Base-by-base conservation (phyloP, 306 rosid species). In the Vachellia collinsii region DNA sequence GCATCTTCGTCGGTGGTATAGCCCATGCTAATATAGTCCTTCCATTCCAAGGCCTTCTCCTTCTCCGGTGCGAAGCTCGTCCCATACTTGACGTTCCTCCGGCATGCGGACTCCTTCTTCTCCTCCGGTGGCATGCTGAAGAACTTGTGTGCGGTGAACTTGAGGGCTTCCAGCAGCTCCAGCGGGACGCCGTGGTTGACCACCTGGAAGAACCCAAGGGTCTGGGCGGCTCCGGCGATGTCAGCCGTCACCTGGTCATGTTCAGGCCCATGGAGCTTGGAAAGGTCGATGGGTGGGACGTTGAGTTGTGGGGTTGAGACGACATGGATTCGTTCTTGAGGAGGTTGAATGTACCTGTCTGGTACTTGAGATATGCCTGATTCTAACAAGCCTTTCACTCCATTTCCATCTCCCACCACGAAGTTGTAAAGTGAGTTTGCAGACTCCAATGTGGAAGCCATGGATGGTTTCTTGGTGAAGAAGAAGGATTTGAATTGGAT, bases 41-140 rank as follows among this genome's bases (percentile, higher is more conserved):
- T 91, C 94, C 97, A 91, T 68, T 89, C 92, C 87, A 91, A 79
- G 0, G 89, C 87, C 62, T 76, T 82, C 79, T 91, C 97, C 54
- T 83, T 88, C 87, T 91, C 91, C 8, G 97, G 97, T 22, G 46
- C 91, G 76, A 92, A 92, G 85, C 93, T 90, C 4, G 92, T 92
- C 3, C 87, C 90, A 23, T 87, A 88, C 78, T 80, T 90, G 17
- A 92, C 83, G 37, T 34, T 10, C 91, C 89, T 67, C 74, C 39
- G 37, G 38, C 65, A 87, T 42, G 76, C 72, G 41, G 83, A 86
- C 41, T 83, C 88, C 62, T 54, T n/a, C 62, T 90, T 90, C 79
- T 86, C 36, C 72, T 83, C 83, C 11, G 87, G 81, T 20, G 84
- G 69, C 75, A 77, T 85, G n/a, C 12, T 51, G 54, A 87, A 92